phyloP scores from a whole-genome alignment of 371 early-diverging fungal genomes.

The Blakeslea trispora region DNA sequence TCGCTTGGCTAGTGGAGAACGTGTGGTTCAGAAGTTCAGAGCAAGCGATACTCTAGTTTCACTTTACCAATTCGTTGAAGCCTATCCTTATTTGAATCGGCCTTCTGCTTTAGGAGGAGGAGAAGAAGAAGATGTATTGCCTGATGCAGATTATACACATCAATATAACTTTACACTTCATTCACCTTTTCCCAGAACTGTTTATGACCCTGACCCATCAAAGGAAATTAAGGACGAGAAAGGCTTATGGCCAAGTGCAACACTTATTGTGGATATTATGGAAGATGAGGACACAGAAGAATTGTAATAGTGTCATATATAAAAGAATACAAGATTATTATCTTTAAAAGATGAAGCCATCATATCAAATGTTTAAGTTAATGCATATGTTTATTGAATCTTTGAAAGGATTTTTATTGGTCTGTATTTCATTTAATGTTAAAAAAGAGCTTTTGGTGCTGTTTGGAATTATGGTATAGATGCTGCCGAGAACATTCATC shows the following conservation, averaged over 20 bases:
- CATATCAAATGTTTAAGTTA: too few relatives aligned
- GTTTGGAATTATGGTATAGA: too few relatives aligned
- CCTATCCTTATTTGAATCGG: constrained; percentile 68
- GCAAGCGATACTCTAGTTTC: constrained; percentile 57
- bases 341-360: not conserved
- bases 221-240: constrained; percentile 41
- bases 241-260: constrained; percentile 70
- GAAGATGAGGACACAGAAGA: too few relatives aligned
- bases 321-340: constrained; percentile 5
- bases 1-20: constrained; percentile 65
- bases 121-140: too few relatives aligned
- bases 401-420: too few relatives aligned
- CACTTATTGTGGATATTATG: constrained; percentile 64
- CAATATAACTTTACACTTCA: constrained; percentile 68
- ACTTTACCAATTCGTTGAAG: constrained; percentile 73
- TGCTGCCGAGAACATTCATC: too few relatives aligned
- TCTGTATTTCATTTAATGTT: too few relatives aligned
- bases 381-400: too few relatives aligned
- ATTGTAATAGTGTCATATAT: too few relatives aligned
- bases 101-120: constrained; percentile 1
- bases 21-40: constrained; percentile 68
- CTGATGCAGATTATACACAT: constrained; percentile 62
- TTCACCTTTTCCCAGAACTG: constrained; percentile 73
- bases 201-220: constrained; percentile 43
- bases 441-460: too few relatives aligned